Percentiles rank a stretch among this genome's conserved stretches.
Evolutionary conservation across 148 eudicot species (phyloP).

Genomic region (Cornus controversa): DNA sequence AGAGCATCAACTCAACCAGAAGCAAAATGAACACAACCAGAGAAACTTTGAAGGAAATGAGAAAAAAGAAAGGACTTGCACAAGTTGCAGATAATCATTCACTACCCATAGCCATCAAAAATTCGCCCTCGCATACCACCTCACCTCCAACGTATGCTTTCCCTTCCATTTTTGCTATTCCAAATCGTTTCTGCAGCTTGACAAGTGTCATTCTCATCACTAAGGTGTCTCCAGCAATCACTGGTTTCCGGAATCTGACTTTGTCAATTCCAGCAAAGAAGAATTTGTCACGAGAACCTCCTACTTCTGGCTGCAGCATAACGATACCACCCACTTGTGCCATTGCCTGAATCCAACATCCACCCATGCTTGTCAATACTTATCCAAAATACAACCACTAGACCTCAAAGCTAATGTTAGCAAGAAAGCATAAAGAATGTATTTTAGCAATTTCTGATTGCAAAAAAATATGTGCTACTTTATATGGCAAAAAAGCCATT

Average conservation of each 20-base stretch:
- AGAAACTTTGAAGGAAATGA: neutral
- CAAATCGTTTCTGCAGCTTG: conserved; percentile 89
- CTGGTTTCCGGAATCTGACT: conserved; percentile 94
- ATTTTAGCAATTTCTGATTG: neutral
- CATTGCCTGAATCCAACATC: conserved; percentile 65
- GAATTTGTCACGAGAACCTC: conserved; percentile 77
- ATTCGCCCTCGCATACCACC: conserved; percentile 92
- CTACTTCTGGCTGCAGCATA: conserved; percentile 93
- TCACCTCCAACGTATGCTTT: conserved; percentile 93
- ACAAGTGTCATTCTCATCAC: conserved; percentile 84
- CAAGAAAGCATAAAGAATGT: too few species aligned
- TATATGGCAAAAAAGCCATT: neutral
- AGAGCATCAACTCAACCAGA: too few species aligned
- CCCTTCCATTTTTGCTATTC: conserved; percentile 92
- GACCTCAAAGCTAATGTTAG: too few species aligned
- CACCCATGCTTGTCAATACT: neutral
- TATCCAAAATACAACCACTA: conserved; percentile 4
- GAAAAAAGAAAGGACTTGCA: neutral
- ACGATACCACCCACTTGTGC: conserved; percentile 95
- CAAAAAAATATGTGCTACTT: neutral
- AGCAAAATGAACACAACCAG: too few species aligned
- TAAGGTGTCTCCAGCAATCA: conserved; percentile 87
- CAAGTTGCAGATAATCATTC: conserved; percentile 16
- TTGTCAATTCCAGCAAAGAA: conserved; percentile 96
- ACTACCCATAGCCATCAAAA: conserved; percentile 90